Evolutionary conservation across 2,329 filamentous ascomycete species (phyloP).

Genomic region (Arthrobotrys conoides): DNA sequence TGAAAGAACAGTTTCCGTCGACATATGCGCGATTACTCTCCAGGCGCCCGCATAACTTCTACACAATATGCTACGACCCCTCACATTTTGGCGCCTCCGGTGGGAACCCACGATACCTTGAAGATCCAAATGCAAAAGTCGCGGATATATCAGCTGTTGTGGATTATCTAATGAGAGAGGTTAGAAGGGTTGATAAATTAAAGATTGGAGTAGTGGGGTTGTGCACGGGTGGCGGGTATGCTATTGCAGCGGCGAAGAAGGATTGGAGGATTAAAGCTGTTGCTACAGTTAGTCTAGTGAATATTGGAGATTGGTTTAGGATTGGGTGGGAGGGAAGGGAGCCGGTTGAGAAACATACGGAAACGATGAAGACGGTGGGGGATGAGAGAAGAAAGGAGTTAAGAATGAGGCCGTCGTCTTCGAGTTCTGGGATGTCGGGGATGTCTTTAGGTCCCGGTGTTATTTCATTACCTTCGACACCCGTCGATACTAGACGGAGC

Average conservation of each 20-base stretch:
- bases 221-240: conserved; percentile 67
- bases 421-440: neutral
- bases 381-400: conserved; percentile 4
- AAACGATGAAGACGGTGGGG: conserved; percentile 7
- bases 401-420: conserved; percentile 2
- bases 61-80: conserved; percentile 20
- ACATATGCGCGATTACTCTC: conserved; percentile 14
- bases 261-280: conserved; percentile 67
- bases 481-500: conserved; percentile 21
- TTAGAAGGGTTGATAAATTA: conserved; percentile 38
- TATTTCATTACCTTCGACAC: conserved; percentile 20
- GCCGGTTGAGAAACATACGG: neutral
- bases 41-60: conserved; percentile 15
- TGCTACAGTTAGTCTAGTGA: conserved; percentile 65
- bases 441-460: neutral
- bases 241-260: conserved; percentile 65
- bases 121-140: conserved; percentile 12
- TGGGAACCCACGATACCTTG: conserved; percentile 6
- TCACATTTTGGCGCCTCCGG: conserved; percentile 18
- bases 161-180: conserved; percentile 20
- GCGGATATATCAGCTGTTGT: conserved; percentile 5
- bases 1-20: conserved; percentile 17
- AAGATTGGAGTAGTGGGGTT: conserved; percentile 68
- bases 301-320: conserved; percentile 65
- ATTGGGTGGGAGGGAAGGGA: conserved; percentile 57